Evolutionary conservation across 805 yeast species (phyloP).

Genomic region (Debaryomyces prosopidis): DNA sequence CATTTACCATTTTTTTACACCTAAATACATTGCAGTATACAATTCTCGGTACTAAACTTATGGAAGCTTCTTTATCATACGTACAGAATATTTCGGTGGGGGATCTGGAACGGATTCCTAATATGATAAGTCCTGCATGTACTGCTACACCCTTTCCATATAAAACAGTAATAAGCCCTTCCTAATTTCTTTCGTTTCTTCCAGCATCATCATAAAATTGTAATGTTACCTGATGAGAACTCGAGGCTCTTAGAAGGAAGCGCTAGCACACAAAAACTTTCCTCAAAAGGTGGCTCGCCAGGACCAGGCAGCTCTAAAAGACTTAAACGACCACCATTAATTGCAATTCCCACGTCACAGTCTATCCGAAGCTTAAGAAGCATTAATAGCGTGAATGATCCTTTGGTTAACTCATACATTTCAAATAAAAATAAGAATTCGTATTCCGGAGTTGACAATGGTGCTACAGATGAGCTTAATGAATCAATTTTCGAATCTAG

Average conservation of each 20-base stretch:
- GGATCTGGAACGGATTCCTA: no score
- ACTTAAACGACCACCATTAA: conserved; percentile 23
- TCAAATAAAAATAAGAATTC: not conserved
- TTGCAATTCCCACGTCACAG: conserved; percentile 26
- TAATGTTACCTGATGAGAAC: conserved; percentile 8
- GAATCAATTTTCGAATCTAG: conserved; percentile 10
- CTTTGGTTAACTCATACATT: conserved; percentile 14
- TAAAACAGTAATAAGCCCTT: no score
- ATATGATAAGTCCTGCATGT: no score
- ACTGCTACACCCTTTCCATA: no score
- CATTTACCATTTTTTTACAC: no score
- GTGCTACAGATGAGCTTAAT: conserved; percentile 6
- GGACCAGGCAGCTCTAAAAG: not conserved
- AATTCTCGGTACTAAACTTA: no score
- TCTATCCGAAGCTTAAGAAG: conserved; percentile 21
- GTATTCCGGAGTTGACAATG: not conserved
- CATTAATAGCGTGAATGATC: conserved; percentile 15
- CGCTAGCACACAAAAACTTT: not conserved
- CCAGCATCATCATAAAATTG: no score
- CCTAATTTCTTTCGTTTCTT: no score
- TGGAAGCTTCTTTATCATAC: no score
- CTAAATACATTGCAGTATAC: no score
- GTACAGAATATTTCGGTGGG: no score
- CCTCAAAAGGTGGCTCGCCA: not conserved
- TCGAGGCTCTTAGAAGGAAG: conserved; percentile 5